A percentile compares a stretch with the other conserved stretches of the same genome.
Conservation (phyloP, 176 grass and related monocot genomes). For the barley (Hordeum vulgare) region DNA sequence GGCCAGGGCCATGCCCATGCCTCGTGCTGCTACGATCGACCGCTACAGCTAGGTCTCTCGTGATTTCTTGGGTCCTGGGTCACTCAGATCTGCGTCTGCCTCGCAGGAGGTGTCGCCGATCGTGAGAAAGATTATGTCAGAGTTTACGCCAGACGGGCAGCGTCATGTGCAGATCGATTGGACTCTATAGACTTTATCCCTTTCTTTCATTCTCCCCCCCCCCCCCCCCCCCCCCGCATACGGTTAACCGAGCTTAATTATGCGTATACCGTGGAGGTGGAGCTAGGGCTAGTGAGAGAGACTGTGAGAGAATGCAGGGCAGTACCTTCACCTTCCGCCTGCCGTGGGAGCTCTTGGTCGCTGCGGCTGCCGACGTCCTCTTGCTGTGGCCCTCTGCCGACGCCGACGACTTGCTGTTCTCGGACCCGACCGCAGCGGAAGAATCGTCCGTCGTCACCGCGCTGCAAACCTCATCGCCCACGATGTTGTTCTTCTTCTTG, state of each 20-base stretch:
- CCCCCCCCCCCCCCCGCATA: background rate
- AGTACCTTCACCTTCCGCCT: constrained; percentile 81
- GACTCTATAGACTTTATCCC: background rate
- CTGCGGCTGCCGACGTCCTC: constrained; percentile 22
- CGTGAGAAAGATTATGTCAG: constrained; percentile 13
- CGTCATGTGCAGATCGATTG: background rate
- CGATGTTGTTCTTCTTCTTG: background rate
- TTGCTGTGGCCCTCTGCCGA: constrained; percentile 42
- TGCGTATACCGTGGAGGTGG: background rate
- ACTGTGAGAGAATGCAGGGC: background rate
- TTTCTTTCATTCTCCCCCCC: background rate
- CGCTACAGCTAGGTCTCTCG: background rate
- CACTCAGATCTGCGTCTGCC: background rate
- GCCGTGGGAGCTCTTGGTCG: constrained; percentile 45
- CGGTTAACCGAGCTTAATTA: background rate
- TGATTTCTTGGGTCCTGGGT: background rate
- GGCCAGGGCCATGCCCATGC: background rate
- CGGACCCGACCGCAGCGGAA: constrained; percentile 1
- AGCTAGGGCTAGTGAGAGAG: constrained; percentile 18
- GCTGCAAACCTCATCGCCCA: constrained; percentile 13
- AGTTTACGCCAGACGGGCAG: background rate
- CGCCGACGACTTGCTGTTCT: constrained; percentile 35
- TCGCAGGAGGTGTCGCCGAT: background rate
- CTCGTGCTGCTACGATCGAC: background rate
- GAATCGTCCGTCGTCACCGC: constrained; percentile 29